A percentile compares a stretch with the other conserved stretches of the same genome.
Conservation (phyloP, 306 rosid species). For the Cyamopsis tetragonoloba region DNA sequence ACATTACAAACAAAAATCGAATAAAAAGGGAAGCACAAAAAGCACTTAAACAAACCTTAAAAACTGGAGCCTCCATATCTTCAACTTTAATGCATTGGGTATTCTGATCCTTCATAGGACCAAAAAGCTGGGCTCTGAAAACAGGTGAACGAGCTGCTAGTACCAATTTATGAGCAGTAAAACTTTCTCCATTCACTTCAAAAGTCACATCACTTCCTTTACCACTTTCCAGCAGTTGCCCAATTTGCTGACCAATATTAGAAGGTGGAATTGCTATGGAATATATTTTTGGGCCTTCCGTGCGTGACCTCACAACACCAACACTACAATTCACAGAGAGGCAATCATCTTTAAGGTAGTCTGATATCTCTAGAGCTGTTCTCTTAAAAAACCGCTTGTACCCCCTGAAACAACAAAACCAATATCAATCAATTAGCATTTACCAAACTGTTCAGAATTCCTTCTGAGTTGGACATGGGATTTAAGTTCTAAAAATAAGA, state of each 20-base stretch:
- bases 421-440: conserved; percentile 13
- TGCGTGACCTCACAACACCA: conserved; percentile 77
- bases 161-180: conserved; percentile 72
- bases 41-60: conserved; percentile 50
- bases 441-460: background rate
- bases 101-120: conserved; percentile 86
- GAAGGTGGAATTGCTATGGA: conserved; percentile 59
- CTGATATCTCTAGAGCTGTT: conserved; percentile 67
- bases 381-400: conserved; percentile 80
- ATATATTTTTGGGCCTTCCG: conserved; percentile 72
- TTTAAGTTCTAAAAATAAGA: too few relatives aligned
- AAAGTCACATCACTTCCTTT: conserved; percentile 73
- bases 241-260: conserved; percentile 66
- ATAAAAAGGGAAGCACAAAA: background rate
- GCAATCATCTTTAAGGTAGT: conserved; percentile 78
- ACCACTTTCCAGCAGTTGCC: conserved; percentile 60
- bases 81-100: conserved; percentile 61
- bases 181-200: conserved; percentile 63
- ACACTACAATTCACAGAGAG: conserved; percentile 73
- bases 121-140: conserved; percentile 80
- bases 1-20: background rate
- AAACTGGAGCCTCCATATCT: conserved; percentile 82
- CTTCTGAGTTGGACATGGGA: too few relatives aligned
- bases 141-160: conserved; percentile 90
- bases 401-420: conserved; percentile 62